A percentile compares a stretch with the other conserved stretches of the same genome.
Evolutionary conservation across 1,284 basidiomycete genomes (phyloP).

Genomic region (Ceratorhiza oryzae-sativae): DNA sequence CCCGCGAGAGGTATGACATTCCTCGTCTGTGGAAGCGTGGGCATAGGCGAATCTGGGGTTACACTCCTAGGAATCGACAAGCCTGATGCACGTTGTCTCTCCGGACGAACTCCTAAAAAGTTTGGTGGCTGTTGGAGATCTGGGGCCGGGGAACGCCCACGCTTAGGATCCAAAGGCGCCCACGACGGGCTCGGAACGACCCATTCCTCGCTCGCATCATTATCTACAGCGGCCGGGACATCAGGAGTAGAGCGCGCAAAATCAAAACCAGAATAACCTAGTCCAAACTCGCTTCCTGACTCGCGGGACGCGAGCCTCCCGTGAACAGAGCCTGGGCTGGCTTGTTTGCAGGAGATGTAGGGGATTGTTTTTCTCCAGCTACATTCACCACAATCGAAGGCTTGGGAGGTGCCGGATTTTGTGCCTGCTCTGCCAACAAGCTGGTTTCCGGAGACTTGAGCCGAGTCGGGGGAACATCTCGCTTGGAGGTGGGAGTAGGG

Average conservation of each 20-base stretch:
- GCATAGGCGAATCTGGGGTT: slow-evolving; percentile 27
- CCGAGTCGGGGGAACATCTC: background rate
- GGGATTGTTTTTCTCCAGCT: background rate
- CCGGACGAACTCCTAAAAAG: slow-evolving; percentile 3
- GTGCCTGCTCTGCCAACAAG: background rate
- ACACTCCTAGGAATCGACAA: slow-evolving; percentile 34
- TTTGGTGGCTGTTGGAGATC: background rate
- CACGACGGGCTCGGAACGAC: slow-evolving; percentile 30
- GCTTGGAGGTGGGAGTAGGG: background rate
- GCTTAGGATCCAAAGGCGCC: slow-evolving; percentile 26
- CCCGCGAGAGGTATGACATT: background rate
- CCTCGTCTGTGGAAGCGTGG: background rate
- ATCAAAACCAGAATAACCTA: slow-evolving; percentile 20
- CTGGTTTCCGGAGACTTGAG: slow-evolving; percentile 2
- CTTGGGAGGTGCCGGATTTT: background rate
- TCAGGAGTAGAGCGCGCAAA: background rate
- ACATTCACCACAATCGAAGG: slow-evolving; percentile 4
- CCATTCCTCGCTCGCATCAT: slow-evolving; percentile 26
- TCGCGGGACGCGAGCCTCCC: background rate
- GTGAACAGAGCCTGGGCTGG: background rate
- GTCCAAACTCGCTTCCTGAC: slow-evolving; percentile 16
- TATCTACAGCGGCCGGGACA: background rate
- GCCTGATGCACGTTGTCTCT: slow-evolving; percentile 26
- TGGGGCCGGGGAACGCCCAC: background rate
- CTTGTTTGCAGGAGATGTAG: background rate